These are phyloP conservation scores for Xylaria sp. DNA, from an alignment of 2,329 filamentous ascomycete genomes.

Conservation along the genomic window DNA sequence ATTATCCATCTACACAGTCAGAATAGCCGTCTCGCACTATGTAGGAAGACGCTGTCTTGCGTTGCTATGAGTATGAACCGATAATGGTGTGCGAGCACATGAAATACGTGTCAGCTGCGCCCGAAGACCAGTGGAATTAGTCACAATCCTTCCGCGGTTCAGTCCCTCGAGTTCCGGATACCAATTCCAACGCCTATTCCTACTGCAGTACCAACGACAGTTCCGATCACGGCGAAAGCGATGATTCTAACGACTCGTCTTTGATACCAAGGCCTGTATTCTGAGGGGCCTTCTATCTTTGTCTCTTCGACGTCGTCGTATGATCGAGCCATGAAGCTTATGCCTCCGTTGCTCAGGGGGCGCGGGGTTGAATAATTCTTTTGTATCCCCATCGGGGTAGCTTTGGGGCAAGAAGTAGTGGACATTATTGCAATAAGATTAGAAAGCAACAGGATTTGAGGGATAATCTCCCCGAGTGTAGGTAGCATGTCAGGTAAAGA, in stretches of 20 bases:
- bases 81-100: not conserved
- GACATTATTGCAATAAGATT: too few species aligned
- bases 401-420: too few species aligned
- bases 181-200: not conserved
- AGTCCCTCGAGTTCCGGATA: not conserved
- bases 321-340: not conserved
- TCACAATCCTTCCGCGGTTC: too few species aligned
- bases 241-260: not conserved
- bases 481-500: too few species aligned
- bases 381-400: not conserved
- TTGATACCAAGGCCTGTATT: not conserved
- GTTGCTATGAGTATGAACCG: not conserved
- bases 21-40: too few species aligned
- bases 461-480: too few species aligned
- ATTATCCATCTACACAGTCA: too few species aligned
- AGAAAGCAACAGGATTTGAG: too few species aligned
- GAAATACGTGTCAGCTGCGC: not conserved
- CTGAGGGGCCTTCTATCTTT: not conserved
- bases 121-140: too few species aligned
- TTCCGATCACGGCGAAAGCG: not conserved
- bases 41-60: too few species aligned
- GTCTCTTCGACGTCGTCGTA: not conserved
- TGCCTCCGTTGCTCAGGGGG: not conserved
- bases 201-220: not conserved
- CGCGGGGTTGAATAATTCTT: not conserved